These are phyloP conservation scores for Aspergillus ibericus DNA, from an alignment of 2,329 filamentous ascomycete genomes.

Conservation along the genomic window DNA sequence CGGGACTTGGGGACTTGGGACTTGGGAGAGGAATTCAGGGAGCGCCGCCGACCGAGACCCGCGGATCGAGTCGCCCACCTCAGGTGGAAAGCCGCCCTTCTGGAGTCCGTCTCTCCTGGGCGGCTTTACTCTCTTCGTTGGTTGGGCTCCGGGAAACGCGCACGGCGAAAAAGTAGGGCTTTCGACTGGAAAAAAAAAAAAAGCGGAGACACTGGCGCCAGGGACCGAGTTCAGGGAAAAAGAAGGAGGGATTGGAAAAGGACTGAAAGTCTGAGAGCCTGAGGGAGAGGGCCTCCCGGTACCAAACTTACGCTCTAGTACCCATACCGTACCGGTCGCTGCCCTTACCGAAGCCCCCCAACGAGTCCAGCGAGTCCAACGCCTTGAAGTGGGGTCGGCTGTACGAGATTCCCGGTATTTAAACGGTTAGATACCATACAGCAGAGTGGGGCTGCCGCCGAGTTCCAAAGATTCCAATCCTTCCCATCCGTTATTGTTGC, in stretches of 20 bases:
- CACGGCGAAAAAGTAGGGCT: conserved; percentile 19
- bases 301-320: too few relatives aligned
- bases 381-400: not conserved
- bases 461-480: conserved; percentile 21
- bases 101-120: not conserved
- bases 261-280: not conserved
- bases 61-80: conserved; percentile 15
- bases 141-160: conserved; percentile 16
- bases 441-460: conserved; percentile 15
- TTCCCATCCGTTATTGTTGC: conserved; percentile 5
- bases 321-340: too few relatives aligned
- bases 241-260: not conserved
- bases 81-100: not conserved
- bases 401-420: conserved; percentile 8
- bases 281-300: not conserved
- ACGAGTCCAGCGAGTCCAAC: not conserved
- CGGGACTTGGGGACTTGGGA: conserved; percentile 13
- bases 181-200: conserved; percentile 7
- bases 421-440: conserved; percentile 9
- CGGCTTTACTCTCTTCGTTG: conserved; percentile 5
- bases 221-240: conserved; percentile 14
- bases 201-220: conserved; percentile 25
- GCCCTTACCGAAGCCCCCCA: too few relatives aligned
- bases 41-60: conserved; percentile 21
- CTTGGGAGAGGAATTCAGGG: conserved; percentile 23